These are phyloP conservation scores for Lindgomyces ingoldianus DNA, from an alignment of 495 filamentous ascomycete genomes.

Conservation along the genomic window DNA sequence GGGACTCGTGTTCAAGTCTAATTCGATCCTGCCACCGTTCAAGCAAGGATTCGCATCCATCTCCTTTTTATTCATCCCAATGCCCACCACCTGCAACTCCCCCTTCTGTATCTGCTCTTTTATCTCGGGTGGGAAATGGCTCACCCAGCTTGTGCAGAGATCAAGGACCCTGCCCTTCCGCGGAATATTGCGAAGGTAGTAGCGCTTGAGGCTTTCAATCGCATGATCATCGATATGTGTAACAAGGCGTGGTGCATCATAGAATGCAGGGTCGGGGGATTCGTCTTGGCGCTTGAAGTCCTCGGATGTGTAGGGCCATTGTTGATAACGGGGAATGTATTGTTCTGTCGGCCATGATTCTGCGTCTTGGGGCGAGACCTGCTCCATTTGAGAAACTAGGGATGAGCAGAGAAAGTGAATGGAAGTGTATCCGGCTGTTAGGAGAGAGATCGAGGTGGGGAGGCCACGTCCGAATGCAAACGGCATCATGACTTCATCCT, in stretches of 20 bases:
- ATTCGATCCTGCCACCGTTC: slow-evolving; percentile 29
- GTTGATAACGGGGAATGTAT: slow-evolving; percentile 34
- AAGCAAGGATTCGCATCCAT: slow-evolving; percentile 46
- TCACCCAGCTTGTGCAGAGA: slow-evolving; percentile 51
- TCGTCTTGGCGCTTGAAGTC: slow-evolving; percentile 47
- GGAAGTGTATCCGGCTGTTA: neutral
- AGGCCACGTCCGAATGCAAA: neutral
- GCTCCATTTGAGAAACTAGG: neutral
- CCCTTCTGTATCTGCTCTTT: slow-evolving; percentile 48
- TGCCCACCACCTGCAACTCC: slow-evolving; percentile 54
- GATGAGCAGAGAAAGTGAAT: neutral
- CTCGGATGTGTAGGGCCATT: slow-evolving; percentile 42
- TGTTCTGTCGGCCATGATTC: slow-evolving; percentile 32
- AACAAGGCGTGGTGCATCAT: slow-evolving; percentile 43
- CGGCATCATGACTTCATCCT: neutral
- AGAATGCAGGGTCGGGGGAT: slow-evolving; percentile 46
- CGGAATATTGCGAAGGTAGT: slow-evolving; percentile 45
- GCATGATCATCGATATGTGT: slow-evolving; percentile 54
- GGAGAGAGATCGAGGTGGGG: neutral
- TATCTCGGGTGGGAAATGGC: slow-evolving; percentile 45
- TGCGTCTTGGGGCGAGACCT: neutral
- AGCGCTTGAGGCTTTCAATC: slow-evolving; percentile 43
- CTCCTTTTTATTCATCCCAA: slow-evolving; percentile 49
- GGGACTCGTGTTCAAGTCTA: slow-evolving; percentile 46
- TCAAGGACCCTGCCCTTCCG: slow-evolving; percentile 45